Conservation (phyloP, 164 flowering plant genomes). For the Warburgia ugandensis region DNA sequence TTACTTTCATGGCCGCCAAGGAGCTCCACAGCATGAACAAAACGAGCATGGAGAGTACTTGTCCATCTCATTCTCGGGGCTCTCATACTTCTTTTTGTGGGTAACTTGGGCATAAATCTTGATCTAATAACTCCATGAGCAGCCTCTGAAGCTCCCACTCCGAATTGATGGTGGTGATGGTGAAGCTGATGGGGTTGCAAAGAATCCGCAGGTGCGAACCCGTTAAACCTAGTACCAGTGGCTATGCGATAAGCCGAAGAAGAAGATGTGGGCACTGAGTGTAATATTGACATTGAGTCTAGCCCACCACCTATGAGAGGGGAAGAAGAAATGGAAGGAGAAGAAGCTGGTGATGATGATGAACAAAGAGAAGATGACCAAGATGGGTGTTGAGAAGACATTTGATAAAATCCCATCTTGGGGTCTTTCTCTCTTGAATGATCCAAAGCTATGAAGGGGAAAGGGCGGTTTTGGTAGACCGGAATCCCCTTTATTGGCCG, state of each 20-base stretch:
- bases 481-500: slow-evolving; percentile 63
- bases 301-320: slow-evolving; percentile 16
- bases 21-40: slow-evolving; percentile 69
- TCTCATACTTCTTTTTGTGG: slow-evolving; percentile 50
- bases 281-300: slow-evolving; percentile 28
- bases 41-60: slow-evolving; percentile 57
- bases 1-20: slow-evolving; percentile 82
- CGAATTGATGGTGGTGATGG: slow-evolving; percentile 24
- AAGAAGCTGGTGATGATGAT: not conserved
- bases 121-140: slow-evolving; percentile 39
- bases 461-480: slow-evolving; percentile 45
- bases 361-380: not conserved
- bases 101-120: slow-evolving; percentile 42
- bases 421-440: slow-evolving; percentile 26
- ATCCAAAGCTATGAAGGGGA: slow-evolving; percentile 36
- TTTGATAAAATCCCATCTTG: slow-evolving; percentile 27
- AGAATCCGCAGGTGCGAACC: slow-evolving; percentile 27
- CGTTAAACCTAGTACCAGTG: slow-evolving; percentile 26
- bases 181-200: slow-evolving; percentile 24
- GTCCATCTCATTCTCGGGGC: slow-evolving; percentile 83
- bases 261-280: slow-evolving; percentile 17
- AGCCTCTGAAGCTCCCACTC: slow-evolving; percentile 22
- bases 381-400: not conserved
- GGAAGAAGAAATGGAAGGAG: not conserved
- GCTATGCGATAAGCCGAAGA: slow-evolving; percentile 21